These are phyloP conservation scores for Neonectria hederae DNA, from an alignment of 2,329 filamentous ascomycete genomes.

Conservation along the genomic window DNA sequence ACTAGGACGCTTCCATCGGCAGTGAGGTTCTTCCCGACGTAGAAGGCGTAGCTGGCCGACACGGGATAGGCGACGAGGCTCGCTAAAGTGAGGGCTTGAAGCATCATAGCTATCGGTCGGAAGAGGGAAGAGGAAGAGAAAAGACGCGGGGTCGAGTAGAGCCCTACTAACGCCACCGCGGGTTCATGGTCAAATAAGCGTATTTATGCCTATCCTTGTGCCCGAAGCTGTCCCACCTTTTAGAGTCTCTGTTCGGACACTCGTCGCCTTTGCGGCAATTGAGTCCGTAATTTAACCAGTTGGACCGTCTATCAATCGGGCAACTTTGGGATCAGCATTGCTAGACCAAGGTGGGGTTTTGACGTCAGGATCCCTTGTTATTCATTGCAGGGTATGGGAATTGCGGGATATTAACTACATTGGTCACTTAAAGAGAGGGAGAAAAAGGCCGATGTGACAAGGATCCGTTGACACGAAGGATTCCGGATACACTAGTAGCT, in stretches of 20 bases:
- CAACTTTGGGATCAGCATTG: neutral
- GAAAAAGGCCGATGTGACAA: neutral
- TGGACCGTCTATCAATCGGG: neutral
- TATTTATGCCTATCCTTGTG: neutral
- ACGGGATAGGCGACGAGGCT: slow-evolving; percentile 26
- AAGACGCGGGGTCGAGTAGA: neutral
- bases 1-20: slow-evolving; percentile 53
- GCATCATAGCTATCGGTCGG: too few species aligned
- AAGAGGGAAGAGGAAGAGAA: too few species aligned
- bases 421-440: neutral
- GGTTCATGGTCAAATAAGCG: too few species aligned
- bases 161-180: neutral
- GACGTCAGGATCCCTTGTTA: neutral
- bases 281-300: neutral
- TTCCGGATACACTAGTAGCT: neutral
- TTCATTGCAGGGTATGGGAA: neutral
- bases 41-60: slow-evolving; percentile 55
- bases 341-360: neutral
- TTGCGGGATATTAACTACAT: neutral
- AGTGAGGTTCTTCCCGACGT: slow-evolving; percentile 57
- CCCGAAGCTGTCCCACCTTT: neutral
- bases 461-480: neutral
- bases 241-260: neutral
- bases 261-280: neutral
- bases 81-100: slow-evolving; percentile 3